Base-by-base conservation (phyloP, 106 monocot genomes). In the Dioscorea dumetorum region DNA sequence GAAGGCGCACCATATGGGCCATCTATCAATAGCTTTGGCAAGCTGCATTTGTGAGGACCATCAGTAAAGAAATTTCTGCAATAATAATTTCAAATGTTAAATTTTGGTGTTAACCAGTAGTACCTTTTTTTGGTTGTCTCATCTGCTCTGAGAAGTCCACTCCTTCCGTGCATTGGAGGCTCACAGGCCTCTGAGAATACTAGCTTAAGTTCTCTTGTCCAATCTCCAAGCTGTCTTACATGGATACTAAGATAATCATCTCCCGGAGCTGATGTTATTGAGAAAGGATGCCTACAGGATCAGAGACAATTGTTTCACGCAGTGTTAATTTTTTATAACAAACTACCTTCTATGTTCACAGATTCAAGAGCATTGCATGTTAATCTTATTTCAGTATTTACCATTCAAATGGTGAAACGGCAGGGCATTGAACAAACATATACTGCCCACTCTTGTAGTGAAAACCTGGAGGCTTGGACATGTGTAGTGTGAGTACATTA, bases 391-490 rank as follows among this genome's bases (percentile, higher is more conserved):
- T 41, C 41, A 41, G 1, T 10, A 41, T 41, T 41, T 78, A 90
- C 94, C 94, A 94, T 81, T 94, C 94, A 54, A 94, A 87, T 53
- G 94, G 87, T 0, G 94, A 94, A 48, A 94, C 80, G 10, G 79
- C 84, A 0, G 94, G 90, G 69, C 94, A 94, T 28, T 94, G 82
- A 60, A 94, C 94, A 67, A 87, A 90, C 87, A 94, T 94, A 35
- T 94, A 94, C 51, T 94, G 94, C 31, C 94, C 94, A 33, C 94
- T 94, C 71, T 90, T 94, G 64, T 94, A 94, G 19, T 75, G 78
- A 70, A 90, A 94, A 33, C 73, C 76, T 22, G 78, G 73, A 23
- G 94, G 94, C 75, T 90, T 94, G 0, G 87, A 90, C 87, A 94
- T 90, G 48, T 91, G 90, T 19, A 94, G 67, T 5, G 90, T 78